These are phyloP conservation scores for Camelina neglecta DNA, from an alignment of 345 rosid species.

Conservation along the genomic window DNA sequence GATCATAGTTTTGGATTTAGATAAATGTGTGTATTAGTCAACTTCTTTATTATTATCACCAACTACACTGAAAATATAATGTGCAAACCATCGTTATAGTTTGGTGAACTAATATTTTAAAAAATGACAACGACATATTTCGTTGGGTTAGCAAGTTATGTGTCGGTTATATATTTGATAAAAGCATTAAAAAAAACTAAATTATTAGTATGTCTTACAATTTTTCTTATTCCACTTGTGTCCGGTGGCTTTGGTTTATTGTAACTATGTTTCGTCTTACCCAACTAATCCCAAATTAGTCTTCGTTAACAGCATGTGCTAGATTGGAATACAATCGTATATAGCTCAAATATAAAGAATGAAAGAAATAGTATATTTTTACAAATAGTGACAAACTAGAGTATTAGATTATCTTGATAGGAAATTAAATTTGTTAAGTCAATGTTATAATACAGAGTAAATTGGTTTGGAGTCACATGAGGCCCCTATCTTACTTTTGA, in stretches of 20 bases:
- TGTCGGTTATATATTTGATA: background rate
- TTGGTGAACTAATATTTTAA: conserved; percentile 29
- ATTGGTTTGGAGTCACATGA: background rate
- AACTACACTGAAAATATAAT: conserved; percentile 14
- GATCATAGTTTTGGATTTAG: background rate
- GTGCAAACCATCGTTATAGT: conserved; percentile 20
- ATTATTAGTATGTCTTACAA: background rate
- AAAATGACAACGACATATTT: conserved; percentile 10
- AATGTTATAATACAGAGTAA: background rate
- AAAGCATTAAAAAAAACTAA: background rate
- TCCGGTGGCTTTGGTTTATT: conserved; percentile 27
- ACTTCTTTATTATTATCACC: background rate
- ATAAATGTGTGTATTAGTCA: conserved; percentile 2
- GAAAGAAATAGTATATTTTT: background rate
- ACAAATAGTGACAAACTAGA: background rate
- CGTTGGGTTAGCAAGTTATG: background rate
- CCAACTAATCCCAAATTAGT: conserved; percentile 18
- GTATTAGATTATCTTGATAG: background rate
- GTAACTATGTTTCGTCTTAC: conserved; percentile 9
- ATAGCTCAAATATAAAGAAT: background rate
- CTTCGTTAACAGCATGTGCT: conserved; percentile 36
- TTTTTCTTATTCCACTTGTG: conserved; percentile 5
- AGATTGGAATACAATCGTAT: conserved; percentile 10
- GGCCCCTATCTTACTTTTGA: background rate
- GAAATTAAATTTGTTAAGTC: conserved; percentile 22